Base-by-base conservation (phyloP, 176 grass and related monocot species). In the Metroxylon sagu region DNA sequence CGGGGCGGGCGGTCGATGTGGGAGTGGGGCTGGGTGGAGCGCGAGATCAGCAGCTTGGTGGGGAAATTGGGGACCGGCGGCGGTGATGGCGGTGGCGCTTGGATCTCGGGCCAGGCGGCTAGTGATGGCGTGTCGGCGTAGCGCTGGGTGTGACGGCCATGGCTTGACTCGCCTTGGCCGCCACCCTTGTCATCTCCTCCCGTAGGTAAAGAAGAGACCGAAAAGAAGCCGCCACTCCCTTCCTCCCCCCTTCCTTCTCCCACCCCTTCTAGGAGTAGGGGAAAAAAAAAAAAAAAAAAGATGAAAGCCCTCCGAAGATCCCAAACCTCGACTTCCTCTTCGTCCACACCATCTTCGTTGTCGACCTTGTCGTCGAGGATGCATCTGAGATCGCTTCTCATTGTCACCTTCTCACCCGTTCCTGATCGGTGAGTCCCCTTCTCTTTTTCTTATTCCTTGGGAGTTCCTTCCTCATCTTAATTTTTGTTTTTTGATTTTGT, bases 241-340 rank as follows among this genome's bases (percentile, higher is more conserved):
- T 31, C 39, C 15, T 28, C 25, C 39, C 31, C 48, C 18, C 50
- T 14, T 31, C 71, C 43, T 53, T 53, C 29, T 28, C 18, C 71
- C 25, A 43, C 1, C 35, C 35, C 35, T 14, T 43, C 5, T 43
- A 43, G 35, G 35, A 43, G 35, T 43, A 43, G 8, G 35, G 10
- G 2, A 43, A 14, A 43, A 43, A 12, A 43, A 43, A 25, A 60
- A 16, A 4, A 21, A 43, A 55, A 53, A 65, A 71, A 60, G 60
- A 91, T 97, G 92, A 97, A 97, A 77, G 92, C 87, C 48, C 64
- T 91, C 66, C 83, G 87, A 69, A 78, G 87, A 85, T 84, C 75
- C 61, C 84, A 72, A 61, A 88, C 81, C 30, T 88, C 92, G 54
- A 71, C 80, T 29, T 76, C 85, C 16, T 76, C 89, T 25, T 70